Evolutionary conservation across 805 yeast species (phyloP), one percentile per base, ranked within the genome.

Genomic region (Crinitomyces ghanaensis): DNA sequence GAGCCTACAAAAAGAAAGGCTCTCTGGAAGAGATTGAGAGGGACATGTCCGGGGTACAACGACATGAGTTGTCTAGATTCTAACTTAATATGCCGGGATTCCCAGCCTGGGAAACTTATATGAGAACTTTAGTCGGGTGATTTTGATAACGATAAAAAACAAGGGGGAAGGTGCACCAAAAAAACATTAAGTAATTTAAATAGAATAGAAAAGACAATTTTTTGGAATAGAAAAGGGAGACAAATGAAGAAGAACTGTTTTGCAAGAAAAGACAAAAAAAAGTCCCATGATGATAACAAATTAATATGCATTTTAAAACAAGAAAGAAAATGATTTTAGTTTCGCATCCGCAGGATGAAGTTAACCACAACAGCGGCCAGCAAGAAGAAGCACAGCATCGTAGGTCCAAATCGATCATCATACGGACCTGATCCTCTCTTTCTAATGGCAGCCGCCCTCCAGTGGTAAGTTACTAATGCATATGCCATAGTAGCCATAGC

Each of bases 401-500:
- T 93, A 30, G 99, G 98, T 28, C 99, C 99, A 46, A 91, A 78
- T 55, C 98, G 74, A 60, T 91, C 99, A 54, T 91, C 99, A 56
- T 91, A 91, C n/a, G 98, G 98, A 30, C 98, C 98, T 9, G 94
- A 75, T 26, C 98, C 98, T 60, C 97, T 77, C 62, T 88, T 72
- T 60, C 99, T 77, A 47, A 91, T 91, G 39, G 98, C 98, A 54
- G 86, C 84, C 2, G 98, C 98, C 66, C 99, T 82, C 98, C 98
- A 93, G 60, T 91, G 99, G 59, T 91, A 91, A 8, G 97, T 91
- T 30, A 84, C 70, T 41, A 91, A 69, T 2, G 99, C 98, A 51
- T 91, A 91, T 2, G 78, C 70, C 99, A 91, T 91, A 16, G 98
- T 88, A 43, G 82, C 84, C 96, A 91, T 88, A 42, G 98, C 94